A percentile compares a stretch with the other conserved stretches of the same genome.
These are phyloP conservation scores for Leptoxyphium fumago DNA, from an alignment of 2,329 filamentous ascomycete genomes.

Conservation along the genomic window DNA sequence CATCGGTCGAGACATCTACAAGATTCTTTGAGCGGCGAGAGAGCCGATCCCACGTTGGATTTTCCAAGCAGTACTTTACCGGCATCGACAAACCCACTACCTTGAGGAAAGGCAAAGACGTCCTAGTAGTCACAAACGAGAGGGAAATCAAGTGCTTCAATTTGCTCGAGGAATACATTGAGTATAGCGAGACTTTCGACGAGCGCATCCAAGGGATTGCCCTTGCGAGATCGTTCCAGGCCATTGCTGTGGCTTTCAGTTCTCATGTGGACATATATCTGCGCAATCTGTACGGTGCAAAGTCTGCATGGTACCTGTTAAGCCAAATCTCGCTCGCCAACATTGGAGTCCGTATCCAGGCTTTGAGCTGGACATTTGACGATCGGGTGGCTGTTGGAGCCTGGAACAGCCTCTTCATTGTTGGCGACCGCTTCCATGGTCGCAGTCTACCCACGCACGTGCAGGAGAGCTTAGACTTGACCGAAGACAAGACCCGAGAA, in stretches of 20 bases:
- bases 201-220: background rate
- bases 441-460: constrained; percentile 37
- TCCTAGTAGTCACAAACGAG: background rate
- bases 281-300: constrained; percentile 11
- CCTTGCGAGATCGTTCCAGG: background rate
- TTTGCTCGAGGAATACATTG: background rate
- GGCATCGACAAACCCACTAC: background rate
- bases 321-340: constrained; percentile 12
- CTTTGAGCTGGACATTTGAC: constrained; percentile 56
- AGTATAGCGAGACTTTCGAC: background rate
- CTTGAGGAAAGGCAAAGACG: background rate
- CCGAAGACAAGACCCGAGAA: background rate
- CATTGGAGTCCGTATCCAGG: constrained; percentile 10
- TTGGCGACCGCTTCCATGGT: constrained; percentile 59
- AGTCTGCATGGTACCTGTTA: constrained; percentile 10
- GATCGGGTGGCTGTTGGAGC: constrained; percentile 77
- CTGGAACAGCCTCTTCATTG: constrained; percentile 80
- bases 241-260: constrained; percentile 13
- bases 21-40: background rate
- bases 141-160: background rate
- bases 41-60: background rate
- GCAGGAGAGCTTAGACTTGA: constrained; percentile 5
- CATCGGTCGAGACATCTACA: background rate
- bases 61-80: background rate
- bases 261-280: constrained; percentile 12